phyloP scores from a whole-genome alignment of 2,329 filamentous ascomycete species.

The Eutypella sp. region DNA sequence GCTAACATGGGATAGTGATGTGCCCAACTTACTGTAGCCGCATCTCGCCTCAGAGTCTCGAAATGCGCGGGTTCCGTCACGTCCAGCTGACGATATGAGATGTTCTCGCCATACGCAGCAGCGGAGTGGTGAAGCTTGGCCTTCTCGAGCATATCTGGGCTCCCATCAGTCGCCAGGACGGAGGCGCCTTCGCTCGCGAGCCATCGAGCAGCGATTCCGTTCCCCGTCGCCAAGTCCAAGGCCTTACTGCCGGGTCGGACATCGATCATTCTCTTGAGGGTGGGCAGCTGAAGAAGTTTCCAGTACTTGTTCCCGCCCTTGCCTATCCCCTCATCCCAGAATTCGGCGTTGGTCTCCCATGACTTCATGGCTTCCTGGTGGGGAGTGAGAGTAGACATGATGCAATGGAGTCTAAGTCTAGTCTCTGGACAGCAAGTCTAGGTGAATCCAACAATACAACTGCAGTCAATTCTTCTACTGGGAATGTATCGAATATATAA shows the following conservation, averaged over 20 bases:
- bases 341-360: conserved; percentile 38
- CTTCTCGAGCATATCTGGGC: conserved; percentile 33
- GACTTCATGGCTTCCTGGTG: conserved; percentile 18
- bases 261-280: conserved; percentile 30
- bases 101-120: conserved; percentile 11
- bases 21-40: background rate
- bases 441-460: no score
- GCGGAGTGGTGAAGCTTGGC: conserved; percentile 23
- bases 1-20: background rate
- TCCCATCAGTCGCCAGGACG: conserved; percentile 42
- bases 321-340: conserved; percentile 38
- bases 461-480: background rate
- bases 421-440: no score
- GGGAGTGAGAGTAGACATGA: conserved; percentile 1
- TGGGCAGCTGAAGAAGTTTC: conserved; percentile 35
- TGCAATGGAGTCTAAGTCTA: background rate
- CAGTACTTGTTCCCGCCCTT: conserved; percentile 40
- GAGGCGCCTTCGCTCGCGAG: conserved; percentile 30
- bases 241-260: conserved; percentile 25
- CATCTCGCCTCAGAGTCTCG: conserved; percentile 13
- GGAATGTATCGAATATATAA: no score
- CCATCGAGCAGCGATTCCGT: conserved; percentile 42
- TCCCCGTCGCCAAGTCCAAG: conserved; percentile 46
- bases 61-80: conserved; percentile 31
- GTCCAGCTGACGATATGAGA: conserved; percentile 32